phyloP scores from a whole-genome alignment of 1,139 yeast species.

The Magnusiomyces fungicola region DNA sequence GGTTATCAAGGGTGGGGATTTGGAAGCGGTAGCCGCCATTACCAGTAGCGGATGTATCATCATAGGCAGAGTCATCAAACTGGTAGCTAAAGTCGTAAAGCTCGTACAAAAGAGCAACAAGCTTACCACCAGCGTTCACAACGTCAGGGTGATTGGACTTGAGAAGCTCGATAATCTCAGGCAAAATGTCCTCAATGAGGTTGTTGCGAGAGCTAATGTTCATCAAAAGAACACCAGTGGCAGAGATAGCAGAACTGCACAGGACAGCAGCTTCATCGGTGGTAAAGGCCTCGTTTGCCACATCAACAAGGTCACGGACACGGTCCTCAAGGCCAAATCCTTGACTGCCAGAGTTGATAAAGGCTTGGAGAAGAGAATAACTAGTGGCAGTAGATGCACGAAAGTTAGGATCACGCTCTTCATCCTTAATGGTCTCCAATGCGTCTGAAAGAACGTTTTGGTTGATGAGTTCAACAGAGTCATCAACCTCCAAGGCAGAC shows the following conservation, averaged over 20 bases:
- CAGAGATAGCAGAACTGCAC: slow-evolving; percentile 29
- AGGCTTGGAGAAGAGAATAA: slow-evolving; percentile 29
- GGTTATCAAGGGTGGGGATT: slow-evolving; percentile 55
- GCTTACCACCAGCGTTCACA: slow-evolving; percentile 47
- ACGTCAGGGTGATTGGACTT: slow-evolving; percentile 23
- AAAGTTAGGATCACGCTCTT: slow-evolving; percentile 16
- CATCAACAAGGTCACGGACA: slow-evolving; percentile 24
- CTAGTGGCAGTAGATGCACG: slow-evolving; percentile 25
- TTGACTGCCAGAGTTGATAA: slow-evolving; percentile 31
- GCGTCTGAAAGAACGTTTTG: slow-evolving; percentile 19
- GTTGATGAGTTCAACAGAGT: slow-evolving; percentile 22
- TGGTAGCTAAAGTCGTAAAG: slow-evolving; percentile 41
- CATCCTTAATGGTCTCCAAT: slow-evolving; percentile 16
- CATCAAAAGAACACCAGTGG: slow-evolving; percentile 27
- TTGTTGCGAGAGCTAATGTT: slow-evolving; percentile 19
- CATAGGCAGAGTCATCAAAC: slow-evolving; percentile 35
- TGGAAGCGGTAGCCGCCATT: slow-evolving; percentile 26
- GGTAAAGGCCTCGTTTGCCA: slow-evolving; percentile 27
- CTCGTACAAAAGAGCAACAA: slow-evolving; percentile 58
- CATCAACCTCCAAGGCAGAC: slow-evolving; percentile 25
- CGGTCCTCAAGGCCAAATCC: slow-evolving; percentile 31
- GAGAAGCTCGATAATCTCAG: slow-evolving; percentile 27
- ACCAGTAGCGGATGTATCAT: slow-evolving; percentile 31
- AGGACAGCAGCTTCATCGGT: slow-evolving; percentile 24
- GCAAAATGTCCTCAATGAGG: slow-evolving; percentile 27